phyloP scores from a whole-genome alignment of 345 rosid species.

The Passiflora organensis region DNA sequence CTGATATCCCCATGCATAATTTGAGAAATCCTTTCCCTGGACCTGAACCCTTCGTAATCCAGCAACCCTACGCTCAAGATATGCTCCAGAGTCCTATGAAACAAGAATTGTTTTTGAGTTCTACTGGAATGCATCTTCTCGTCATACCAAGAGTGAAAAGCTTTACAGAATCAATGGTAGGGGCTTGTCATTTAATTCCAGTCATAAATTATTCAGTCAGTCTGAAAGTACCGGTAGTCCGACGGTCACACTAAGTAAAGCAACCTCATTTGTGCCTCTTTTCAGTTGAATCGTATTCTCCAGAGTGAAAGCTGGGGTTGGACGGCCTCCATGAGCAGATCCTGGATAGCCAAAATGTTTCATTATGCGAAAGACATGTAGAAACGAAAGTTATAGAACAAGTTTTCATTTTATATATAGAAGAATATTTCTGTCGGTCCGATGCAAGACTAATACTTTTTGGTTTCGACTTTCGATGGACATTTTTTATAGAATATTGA shows the following conservation, averaged over 20 bases:
- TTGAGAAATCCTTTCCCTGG: constrained; percentile 40
- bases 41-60: constrained; percentile 50
- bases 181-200: too few relatives aligned
- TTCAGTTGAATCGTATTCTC: constrained; percentile 33
- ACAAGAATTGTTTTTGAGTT: neutral
- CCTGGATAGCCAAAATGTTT: constrained; percentile 29
- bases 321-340: constrained; percentile 52
- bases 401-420: too few relatives aligned
- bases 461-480: too few relatives aligned
- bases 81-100: constrained; percentile 60
- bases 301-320: constrained; percentile 25
- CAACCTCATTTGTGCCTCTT: constrained; percentile 51
- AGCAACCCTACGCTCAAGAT: constrained; percentile 50
- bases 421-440: too few relatives aligned
- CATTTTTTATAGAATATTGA: too few relatives aligned
- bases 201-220: too few relatives aligned
- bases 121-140: neutral
- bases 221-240: constrained; percentile 61
- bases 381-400: neutral
- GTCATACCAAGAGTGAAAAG: neutral
- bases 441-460: too few relatives aligned
- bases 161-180: too few relatives aligned
- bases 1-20: constrained; percentile 66
- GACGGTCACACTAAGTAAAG: constrained; percentile 69
- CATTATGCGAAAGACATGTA: neutral